Evolutionary conservation across 2,329 filamentous ascomycete species (phyloP), one percentile per base, ranked within the genome.

Genomic region (Fusarium sp.): DNA sequence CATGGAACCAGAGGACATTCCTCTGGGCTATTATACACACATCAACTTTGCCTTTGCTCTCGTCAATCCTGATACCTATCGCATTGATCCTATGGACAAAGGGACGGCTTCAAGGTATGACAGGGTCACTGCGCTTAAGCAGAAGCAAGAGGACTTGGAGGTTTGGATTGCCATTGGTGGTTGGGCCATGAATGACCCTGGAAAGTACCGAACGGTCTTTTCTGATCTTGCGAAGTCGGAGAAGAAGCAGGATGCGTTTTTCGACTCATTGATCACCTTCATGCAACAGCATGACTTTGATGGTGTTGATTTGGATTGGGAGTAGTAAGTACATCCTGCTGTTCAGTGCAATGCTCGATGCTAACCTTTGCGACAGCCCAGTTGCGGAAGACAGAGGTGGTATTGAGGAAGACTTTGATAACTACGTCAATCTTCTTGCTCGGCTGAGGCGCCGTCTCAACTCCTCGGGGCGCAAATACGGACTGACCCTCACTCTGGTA

Each of bases 41-140:
- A 54, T 81, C 53, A 78, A 77, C 55, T 81, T 77, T 57, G 73
- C 79, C 0, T 83, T 81, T 53, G 73, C 77, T 0, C 53, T 64
- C 0, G 68, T 82, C 25, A 69, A 81, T 24, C 78, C 80, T 0
- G 42, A 44, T 0, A 77, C 75, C 0, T 81, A 77, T 34, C 52
- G 69, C 0, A 67, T 80, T 3, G 49, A 27, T 0, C 48, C 59
- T 0, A 58, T 42, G 29, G 45, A 44, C 75, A 0, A 24, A 22
- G 1, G 77, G 71, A 55, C 57, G 4, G 57, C 57, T 0, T 24
- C 51, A 0, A 42, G 51, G 0, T 61, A 61, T 4, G 34, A n/a
- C 0, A 40, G 57, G 1, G 44, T 69, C 0, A 57, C 60, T 0
- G 12, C 37, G 4, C 46, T 82, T 0, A 82, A 82, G 57, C 7